Evolutionary conservation across 768 basidiomycete species (phyloP).

Genomic region (Vararia minispora): DNA sequence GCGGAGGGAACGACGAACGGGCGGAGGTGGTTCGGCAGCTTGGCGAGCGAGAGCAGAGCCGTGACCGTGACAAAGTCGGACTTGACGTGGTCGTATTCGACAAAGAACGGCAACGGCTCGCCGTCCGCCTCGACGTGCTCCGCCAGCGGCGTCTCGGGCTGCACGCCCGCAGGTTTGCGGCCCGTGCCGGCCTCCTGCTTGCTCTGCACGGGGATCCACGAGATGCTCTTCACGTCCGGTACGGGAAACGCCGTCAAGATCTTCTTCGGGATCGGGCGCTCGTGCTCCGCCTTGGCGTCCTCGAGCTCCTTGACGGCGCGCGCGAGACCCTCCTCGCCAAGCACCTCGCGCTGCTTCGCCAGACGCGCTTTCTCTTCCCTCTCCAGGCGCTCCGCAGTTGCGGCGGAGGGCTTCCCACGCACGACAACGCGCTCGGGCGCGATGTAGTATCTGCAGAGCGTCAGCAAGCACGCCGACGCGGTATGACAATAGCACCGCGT

Average conservation of each 20-base stretch:
- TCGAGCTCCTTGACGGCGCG: slow-evolving; percentile 58
- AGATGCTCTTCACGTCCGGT: slow-evolving; percentile 81
- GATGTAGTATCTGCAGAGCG: slow-evolving; percentile 57
- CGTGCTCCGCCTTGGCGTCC: slow-evolving; percentile 80
- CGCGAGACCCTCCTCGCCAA: slow-evolving; percentile 77
- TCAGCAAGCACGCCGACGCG: not conserved
- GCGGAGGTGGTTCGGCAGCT: slow-evolving; percentile 62
- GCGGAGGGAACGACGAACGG: slow-evolving; percentile 38
- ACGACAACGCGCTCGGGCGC: slow-evolving; percentile 65
- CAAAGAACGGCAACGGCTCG: slow-evolving; percentile 66
- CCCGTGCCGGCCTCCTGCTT: slow-evolving; percentile 51
- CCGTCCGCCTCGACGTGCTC: slow-evolving; percentile 62
- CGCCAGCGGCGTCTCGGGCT: slow-evolving; percentile 35
- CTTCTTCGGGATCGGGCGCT: slow-evolving; percentile 67
- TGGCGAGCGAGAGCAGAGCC: slow-evolving; percentile 66
- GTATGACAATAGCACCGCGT: slow-evolving; percentile 11
- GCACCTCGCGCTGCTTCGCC: slow-evolving; percentile 47
- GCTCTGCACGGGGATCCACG: slow-evolving; percentile 78
- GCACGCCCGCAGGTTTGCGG: slow-evolving; percentile 21
- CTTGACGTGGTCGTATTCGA: slow-evolving; percentile 92
- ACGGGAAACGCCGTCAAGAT: slow-evolving; percentile 82
- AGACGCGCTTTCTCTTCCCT: slow-evolving; percentile 71
- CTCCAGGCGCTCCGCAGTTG: slow-evolving; percentile 70
- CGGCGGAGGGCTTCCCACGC: slow-evolving; percentile 80
- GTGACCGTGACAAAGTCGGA: slow-evolving; percentile 87